Conservation (phyloP, 1,139 yeast genomes). For the Blastobotrys illinoisensis region DNA sequence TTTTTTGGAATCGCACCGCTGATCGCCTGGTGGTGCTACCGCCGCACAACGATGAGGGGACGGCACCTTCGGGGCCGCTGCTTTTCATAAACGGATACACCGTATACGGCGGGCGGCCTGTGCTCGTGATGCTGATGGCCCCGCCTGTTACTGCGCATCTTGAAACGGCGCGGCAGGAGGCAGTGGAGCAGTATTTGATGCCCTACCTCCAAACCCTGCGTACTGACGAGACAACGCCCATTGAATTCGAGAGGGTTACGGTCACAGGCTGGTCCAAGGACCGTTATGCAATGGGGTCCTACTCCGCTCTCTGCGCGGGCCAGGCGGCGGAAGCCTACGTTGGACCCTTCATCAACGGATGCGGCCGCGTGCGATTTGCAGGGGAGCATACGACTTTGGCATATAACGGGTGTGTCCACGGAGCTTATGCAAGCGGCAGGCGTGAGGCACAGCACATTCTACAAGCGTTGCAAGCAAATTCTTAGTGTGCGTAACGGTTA, state of each 20-base stretch:
- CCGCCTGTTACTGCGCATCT: constrained; percentile 56
- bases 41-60: constrained; percentile 25
- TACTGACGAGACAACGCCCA: constrained; percentile 13
- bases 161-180: constrained; percentile 38
- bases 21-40: constrained; percentile 48
- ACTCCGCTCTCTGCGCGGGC: constrained; percentile 60
- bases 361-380: constrained; percentile 61
- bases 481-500: neutral
- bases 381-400: constrained; percentile 74
- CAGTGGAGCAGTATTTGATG: constrained; percentile 40
- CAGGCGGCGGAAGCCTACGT: constrained; percentile 61
- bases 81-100: constrained; percentile 41
- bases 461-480: neutral
- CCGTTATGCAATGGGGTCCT: constrained; percentile 67
- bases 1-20: constrained; percentile 55
- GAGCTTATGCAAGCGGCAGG: constrained; percentile 68
- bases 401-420: constrained; percentile 81
- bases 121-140: constrained; percentile 60
- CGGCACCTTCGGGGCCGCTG: constrained; percentile 42
- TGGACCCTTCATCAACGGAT: constrained; percentile 51
- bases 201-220: constrained; percentile 37
- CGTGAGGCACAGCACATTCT: constrained; percentile 52
- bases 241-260: constrained; percentile 47
- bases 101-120: constrained; percentile 37
- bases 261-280: constrained; percentile 67